Base-by-base conservation (phyloP, 139 green algal genomes). In the Chlorella sp. region DNA sequence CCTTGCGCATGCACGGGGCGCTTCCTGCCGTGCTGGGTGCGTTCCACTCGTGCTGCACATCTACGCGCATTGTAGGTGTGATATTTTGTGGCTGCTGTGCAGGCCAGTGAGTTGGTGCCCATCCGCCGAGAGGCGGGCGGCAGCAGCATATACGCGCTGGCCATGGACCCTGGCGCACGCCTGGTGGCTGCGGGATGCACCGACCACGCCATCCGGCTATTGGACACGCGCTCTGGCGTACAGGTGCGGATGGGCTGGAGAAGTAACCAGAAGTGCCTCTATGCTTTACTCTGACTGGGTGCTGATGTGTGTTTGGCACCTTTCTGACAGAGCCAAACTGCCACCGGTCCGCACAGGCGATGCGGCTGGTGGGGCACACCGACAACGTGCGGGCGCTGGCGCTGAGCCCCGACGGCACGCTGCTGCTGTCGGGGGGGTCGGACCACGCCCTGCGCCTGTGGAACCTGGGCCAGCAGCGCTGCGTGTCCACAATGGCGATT, bases 371-470 rank as follows among this genome's bases (percentile, higher is more conserved):
- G 40, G 93, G 92, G 1, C 94, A 98, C 76, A 90, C 84, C 17
- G 94, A 94, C 74, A 95, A 91, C 50, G 82, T 98, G 46, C 87
- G 90, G 36, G 71, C 76, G 25, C 77, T 95, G 60, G 64, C 86
- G 71, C 25, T 96, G n/a, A 87, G 85, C 51, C n/a, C 62, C 0
- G 87, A 92, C 21, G 92, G 90, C 67, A 93, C 65, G 9, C 69
- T 88, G 41, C 74, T 93, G 63, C 71, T 98, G 33, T 93, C 89
- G 3, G 94, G 89, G 25, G 86, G 78, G 21, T 90, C 83, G 8
- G 94, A 98, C 73, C 81, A 89, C 66, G 97, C 93, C 29, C 86
- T 98, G 48, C 85, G 90, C 70, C 82, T 97, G 66, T 98, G 94
- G 94, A 93, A 98, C 80, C 56, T 98, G 68, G 82, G 92, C 21